Percentiles rank a stretch among this genome's conserved stretches.
Evolutionary conservation across 2,329 filamentous ascomycete genomes (phyloP).

Genomic region (Fusarium incarnatum): DNA sequence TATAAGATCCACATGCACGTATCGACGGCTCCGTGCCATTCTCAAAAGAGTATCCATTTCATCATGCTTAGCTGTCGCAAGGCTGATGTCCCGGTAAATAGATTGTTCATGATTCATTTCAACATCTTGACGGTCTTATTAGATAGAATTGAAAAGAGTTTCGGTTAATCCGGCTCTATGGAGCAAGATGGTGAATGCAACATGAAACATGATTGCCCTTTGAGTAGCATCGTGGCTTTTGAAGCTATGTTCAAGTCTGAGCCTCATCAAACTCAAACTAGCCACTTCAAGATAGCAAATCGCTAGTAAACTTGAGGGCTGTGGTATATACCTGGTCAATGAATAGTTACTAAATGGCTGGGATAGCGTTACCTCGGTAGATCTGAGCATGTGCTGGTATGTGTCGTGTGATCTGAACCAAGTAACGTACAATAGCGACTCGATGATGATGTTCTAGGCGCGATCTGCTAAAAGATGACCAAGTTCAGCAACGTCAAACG

Average conservation of each 20-base stretch:
- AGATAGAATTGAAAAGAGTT: background rate
- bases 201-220: background rate
- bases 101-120: background rate
- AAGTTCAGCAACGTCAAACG: background rate
- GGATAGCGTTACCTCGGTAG: background rate
- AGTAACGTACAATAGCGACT: background rate
- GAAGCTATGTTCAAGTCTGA: constrained; percentile 6
- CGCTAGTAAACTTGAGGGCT: background rate
- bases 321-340: background rate
- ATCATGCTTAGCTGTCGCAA: background rate
- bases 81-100: background rate
- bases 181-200: background rate
- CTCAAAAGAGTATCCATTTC: background rate
- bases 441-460: background rate
- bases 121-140: background rate
- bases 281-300: constrained; percentile 18
- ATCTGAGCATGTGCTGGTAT: background rate
- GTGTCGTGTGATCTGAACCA: background rate
- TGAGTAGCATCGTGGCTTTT: background rate
- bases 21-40: background rate
- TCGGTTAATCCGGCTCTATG: background rate
- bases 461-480: background rate
- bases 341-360: background rate
- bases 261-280: constrained; percentile 21
- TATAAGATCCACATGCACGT: background rate